Evolutionary conservation across 1,284 basidiomycete genomes (phyloP).

Genomic region (Fistulinella staudtii): DNA sequence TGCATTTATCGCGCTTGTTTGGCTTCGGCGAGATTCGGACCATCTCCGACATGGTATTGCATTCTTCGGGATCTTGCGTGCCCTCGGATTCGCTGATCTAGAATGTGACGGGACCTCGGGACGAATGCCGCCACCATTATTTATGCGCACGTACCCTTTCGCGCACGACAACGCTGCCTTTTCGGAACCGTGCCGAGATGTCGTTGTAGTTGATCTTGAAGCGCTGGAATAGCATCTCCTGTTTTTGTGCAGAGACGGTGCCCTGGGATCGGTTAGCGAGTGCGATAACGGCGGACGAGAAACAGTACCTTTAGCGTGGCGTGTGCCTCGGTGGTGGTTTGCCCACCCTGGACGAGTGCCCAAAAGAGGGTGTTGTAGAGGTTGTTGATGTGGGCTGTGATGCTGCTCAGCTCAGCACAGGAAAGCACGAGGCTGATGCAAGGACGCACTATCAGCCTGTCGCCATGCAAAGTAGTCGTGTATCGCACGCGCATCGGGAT

Average conservation of each 20-base stretch:
- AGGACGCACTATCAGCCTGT: constrained; percentile 84
- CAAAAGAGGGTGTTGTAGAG: constrained; percentile 96
- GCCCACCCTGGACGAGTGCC: constrained; percentile 82
- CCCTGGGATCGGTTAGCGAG: constrained; percentile 48
- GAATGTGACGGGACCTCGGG: too few relatives aligned
- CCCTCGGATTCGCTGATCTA: neutral
- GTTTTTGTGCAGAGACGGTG: constrained; percentile 83
- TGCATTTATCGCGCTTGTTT: constrained; percentile 35
- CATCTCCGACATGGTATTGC: neutral
- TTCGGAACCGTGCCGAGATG: constrained; percentile 71
- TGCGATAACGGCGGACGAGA: neutral
- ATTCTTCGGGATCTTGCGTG: neutral
- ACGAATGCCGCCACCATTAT: neutral
- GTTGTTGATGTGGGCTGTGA: constrained; percentile 93
- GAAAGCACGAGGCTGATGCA: neutral
- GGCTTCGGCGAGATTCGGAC: constrained; percentile 10
- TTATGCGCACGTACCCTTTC: constrained; percentile 31
- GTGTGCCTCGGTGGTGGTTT: constrained; percentile 81
- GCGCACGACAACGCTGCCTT: constrained; percentile 84
- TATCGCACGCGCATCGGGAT: constrained; percentile 71
- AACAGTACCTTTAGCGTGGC: constrained; percentile 55
- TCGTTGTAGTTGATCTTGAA: constrained; percentile 90
- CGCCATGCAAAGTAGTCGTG: constrained; percentile 95
- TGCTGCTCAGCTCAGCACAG: constrained; percentile 18
- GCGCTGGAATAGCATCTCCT: constrained; percentile 82